phyloP scores from a whole-genome alignment of 306 rosid species.

The Cucurbita ficifolia region DNA sequence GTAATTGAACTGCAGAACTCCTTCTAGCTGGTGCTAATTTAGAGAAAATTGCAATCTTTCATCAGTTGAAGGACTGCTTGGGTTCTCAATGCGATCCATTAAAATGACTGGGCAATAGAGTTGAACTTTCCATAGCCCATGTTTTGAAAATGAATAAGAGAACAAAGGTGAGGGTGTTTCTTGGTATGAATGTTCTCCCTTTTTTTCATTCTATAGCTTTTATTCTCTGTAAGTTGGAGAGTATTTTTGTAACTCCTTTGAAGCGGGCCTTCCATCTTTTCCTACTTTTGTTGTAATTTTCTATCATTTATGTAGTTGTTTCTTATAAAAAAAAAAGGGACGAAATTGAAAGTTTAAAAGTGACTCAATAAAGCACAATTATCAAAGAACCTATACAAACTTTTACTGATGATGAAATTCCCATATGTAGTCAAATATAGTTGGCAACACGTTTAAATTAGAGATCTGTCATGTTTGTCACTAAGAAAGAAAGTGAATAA shows the following conservation, averaged over 20 bases:
- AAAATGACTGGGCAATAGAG: slow-evolving; percentile 69
- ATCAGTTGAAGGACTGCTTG: slow-evolving; percentile 35
- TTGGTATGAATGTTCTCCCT: no score
- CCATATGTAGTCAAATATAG: not conserved
- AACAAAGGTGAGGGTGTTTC: slow-evolving; percentile 56
- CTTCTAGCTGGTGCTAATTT: slow-evolving; percentile 68
- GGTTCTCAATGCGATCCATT: slow-evolving; percentile 40
- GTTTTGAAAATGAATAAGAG: slow-evolving; percentile 50
- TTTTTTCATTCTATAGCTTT: no score
- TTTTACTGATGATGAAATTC: not conserved
- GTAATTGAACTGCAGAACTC: slow-evolving; percentile 78
- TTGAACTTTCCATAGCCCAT: slow-evolving; percentile 76
- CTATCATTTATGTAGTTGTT: no score
- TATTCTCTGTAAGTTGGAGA: not conserved
- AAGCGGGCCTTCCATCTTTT: not conserved
- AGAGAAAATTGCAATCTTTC: slow-evolving; percentile 73
- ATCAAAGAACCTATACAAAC: not conserved
- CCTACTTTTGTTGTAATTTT: not conserved
- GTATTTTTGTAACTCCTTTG: not conserved
- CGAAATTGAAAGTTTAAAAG: not conserved
- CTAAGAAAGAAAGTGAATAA: not conserved
- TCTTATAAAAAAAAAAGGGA: no score
- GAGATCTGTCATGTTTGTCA: not conserved
- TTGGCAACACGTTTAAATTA: not conserved
- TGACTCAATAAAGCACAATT: not conserved